A percentile compares a stretch with the other conserved stretches of the same genome.
Evolutionary conservation across 2,329 filamentous ascomycete genomes (phyloP).

Genomic region (Didymella keratinophila): DNA sequence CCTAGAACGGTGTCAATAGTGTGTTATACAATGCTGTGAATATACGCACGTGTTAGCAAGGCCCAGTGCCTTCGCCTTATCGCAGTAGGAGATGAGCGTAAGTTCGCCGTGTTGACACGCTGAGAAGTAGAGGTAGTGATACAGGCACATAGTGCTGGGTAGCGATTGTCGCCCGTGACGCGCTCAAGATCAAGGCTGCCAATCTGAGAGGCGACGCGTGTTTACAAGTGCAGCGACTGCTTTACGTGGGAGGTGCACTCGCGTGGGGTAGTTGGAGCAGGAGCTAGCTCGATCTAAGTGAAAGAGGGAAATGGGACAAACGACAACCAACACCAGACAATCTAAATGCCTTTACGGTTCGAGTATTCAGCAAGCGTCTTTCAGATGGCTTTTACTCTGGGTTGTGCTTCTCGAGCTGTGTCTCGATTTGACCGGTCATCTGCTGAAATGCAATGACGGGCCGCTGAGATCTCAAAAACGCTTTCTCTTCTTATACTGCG

Average conservation of each 20-base stretch:
- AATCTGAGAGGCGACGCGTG: background rate
- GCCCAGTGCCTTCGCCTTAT: constrained; percentile 34
- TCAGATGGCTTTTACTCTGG: background rate
- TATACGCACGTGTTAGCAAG: constrained; percentile 29
- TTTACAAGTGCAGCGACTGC: background rate
- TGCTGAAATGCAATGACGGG: background rate
- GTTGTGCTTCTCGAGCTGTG: background rate
- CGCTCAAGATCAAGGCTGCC: constrained; percentile 15
- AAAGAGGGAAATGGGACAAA: constrained; percentile 1
- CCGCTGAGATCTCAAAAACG: constrained; percentile 31
- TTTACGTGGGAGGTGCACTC: background rate
- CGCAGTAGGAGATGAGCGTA: constrained; percentile 43
- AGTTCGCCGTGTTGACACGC: constrained; percentile 45
- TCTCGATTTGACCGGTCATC: background rate
- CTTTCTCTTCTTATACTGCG: constrained; percentile 46
- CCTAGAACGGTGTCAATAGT: constrained; percentile 11
- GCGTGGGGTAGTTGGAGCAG: background rate
- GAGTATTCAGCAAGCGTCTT: background rate
- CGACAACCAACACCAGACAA: background rate
- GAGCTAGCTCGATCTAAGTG: background rate
- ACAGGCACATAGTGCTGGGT: constrained; percentile 45
- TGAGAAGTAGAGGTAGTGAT: constrained; percentile 46
- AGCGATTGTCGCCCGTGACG: constrained; percentile 18
- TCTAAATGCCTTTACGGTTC: background rate
- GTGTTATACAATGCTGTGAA: background rate